Conservation (phyloP, 1,284 basidiomycete species). For the Microbotryomycetes sp. region DNA sequence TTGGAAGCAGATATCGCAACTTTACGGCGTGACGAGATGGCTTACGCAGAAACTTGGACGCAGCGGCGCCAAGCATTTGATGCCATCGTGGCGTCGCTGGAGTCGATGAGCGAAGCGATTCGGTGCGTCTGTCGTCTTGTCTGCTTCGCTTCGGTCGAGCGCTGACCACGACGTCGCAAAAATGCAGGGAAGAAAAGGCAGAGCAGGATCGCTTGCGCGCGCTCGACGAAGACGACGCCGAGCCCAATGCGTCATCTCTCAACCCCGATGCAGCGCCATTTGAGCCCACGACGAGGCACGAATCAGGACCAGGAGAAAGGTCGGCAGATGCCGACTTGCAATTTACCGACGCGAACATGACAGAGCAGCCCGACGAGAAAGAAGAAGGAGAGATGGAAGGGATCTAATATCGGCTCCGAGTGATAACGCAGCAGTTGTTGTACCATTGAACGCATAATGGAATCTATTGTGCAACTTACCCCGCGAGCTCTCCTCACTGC, state of each 20-base stretch:
- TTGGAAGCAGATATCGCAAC: conserved; percentile 24
- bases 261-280: conserved; percentile 18
- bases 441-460: too few relatives aligned
- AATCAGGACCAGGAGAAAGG: not conserved
- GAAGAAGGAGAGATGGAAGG: conserved; percentile 12
- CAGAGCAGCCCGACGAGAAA: conserved; percentile 4
- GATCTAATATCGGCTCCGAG: not conserved
- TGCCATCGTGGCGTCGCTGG: conserved; percentile 26
- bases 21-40: conserved; percentile 19
- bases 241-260: not conserved
- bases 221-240: conserved; percentile 21
- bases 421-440: not conserved
- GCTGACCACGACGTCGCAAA: not conserved
- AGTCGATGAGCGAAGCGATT: conserved; percentile 30
- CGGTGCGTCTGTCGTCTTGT: conserved; percentile 8
- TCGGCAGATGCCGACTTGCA: not conserved
- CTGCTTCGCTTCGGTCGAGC: too few relatives aligned
- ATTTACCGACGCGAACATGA: not conserved
- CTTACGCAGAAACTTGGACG: conserved; percentile 31
- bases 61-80: conserved; percentile 26
- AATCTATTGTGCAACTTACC: too few relatives aligned
- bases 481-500: too few relatives aligned
- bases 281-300: conserved; percentile 5
- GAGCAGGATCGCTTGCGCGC: conserved; percentile 24
- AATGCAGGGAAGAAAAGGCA: conserved; percentile 24